A percentile compares a stretch with the other conserved stretches of the same genome.
These are phyloP conservation scores for Trichosporon ovoides DNA, from an alignment of 1,284 basidiomycete species.

Conservation along the genomic window DNA sequence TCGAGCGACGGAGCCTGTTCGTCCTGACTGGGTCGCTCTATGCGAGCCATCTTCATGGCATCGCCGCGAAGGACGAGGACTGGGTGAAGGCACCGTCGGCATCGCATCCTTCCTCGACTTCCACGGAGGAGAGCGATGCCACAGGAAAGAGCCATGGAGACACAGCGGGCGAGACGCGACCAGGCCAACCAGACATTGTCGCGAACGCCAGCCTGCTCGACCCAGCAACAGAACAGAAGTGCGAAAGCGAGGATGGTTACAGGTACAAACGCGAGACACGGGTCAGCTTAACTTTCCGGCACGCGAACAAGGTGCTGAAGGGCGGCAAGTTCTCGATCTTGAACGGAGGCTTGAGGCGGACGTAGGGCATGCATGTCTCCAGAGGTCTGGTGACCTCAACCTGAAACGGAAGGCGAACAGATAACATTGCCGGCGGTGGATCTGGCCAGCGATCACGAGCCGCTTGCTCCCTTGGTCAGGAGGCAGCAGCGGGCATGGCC, in stretches of 20 bases:
- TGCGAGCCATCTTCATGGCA: slow-evolving; percentile 66
- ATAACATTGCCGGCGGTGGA: too few species aligned
- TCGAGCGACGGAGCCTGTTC: slow-evolving; percentile 75
- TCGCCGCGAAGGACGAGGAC: slow-evolving; percentile 57
- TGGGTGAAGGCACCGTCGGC: slow-evolving; percentile 19
- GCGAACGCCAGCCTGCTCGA: slow-evolving; percentile 57
- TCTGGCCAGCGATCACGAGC: too few species aligned
- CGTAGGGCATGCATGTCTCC: slow-evolving; percentile 6
- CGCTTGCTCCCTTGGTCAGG: too few species aligned
- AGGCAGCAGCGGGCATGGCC: too few species aligned
- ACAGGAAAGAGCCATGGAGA: too few species aligned
- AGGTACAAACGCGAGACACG: slow-evolving; percentile 56
- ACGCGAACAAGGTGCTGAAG: slow-evolving; percentile 61
- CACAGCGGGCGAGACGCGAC: too few species aligned
- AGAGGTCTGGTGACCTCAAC: too few species aligned
- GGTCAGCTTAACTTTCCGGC: slow-evolving; percentile 81
- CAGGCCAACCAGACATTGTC: slow-evolving; percentile 47
- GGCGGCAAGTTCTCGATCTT: slow-evolving; percentile 27
- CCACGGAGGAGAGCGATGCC: too few species aligned
- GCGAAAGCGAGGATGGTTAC: slow-evolving; percentile 53
- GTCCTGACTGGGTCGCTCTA: slow-evolving; percentile 67
- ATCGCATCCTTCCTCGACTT: too few species aligned
- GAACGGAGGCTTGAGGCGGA: slow-evolving; percentile 9
- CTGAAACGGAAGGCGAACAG: too few species aligned
- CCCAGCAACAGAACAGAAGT: slow-evolving; percentile 47